Evolutionary conservation across 345 rosid species (phyloP).

Genomic region (Acer campestre): DNA sequence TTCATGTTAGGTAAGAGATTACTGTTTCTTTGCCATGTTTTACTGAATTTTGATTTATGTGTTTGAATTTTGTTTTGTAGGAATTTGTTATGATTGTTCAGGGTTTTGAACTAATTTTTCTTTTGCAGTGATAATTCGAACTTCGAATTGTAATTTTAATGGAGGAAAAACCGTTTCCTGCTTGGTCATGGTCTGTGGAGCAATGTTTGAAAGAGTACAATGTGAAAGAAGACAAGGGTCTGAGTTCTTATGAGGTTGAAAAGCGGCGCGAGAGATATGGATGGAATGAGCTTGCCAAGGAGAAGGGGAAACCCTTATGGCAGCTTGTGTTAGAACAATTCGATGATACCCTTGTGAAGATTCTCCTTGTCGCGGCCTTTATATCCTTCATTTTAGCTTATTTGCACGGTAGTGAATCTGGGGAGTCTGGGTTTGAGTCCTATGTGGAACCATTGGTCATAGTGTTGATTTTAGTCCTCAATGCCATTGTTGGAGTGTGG

Average conservation of each 20-base stretch:
- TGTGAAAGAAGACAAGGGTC: conserved; percentile 71
- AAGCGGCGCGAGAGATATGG: conserved; percentile 65
- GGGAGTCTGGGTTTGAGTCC: conserved; percentile 60
- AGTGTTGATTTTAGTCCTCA: conserved; percentile 67
- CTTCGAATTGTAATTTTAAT: conserved; percentile 24
- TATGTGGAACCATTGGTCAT: conserved; percentile 93
- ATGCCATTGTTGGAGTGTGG: conserved; percentile 93
- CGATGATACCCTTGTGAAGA: conserved; percentile 87
- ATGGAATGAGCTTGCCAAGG: conserved; percentile 85
- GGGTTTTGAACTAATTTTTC: conserved; percentile 8
- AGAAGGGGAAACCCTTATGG: conserved; percentile 90
- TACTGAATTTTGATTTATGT: conserved; percentile 7
- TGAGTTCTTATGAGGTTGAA: conserved; percentile 61
- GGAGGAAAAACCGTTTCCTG: conserved; percentile 75
- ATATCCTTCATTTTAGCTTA: conserved; percentile 82
- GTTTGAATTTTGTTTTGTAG: conserved; percentile 29
- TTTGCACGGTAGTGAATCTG: conserved; percentile 55
- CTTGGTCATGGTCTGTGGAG: conserved; percentile 85
- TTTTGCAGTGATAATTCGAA: conserved; percentile 25
- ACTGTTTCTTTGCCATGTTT: neutral
- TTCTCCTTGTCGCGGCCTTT: conserved; percentile 83
- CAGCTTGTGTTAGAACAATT: conserved; percentile 75
- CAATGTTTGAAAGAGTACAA: conserved; percentile 70
- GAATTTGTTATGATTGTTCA: conserved; percentile 20
- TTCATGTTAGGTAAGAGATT: neutral